A percentile compares a stretch with the other conserved stretches of the same genome.
These are phyloP conservation scores for Lachnellula suecica DNA, from an alignment of 2,329 filamentous ascomycete genomes.

Conservation along the genomic window DNA sequence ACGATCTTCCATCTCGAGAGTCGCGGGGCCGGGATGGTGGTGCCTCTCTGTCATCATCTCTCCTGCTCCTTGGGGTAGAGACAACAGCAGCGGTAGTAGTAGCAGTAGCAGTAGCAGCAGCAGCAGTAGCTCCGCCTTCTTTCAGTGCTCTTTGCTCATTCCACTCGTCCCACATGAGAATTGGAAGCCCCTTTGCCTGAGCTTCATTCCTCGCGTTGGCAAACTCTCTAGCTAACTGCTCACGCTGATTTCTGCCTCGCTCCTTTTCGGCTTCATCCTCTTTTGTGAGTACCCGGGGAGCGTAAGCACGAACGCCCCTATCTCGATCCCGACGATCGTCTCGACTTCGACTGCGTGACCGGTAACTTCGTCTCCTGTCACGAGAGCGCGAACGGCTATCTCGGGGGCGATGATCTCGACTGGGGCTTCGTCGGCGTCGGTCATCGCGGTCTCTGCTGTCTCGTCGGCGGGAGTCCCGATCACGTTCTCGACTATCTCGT, in stretches of 20 bases:
- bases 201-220: slow-evolving; percentile 61
- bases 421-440: slow-evolving; percentile 19
- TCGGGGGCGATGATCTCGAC: slow-evolving; percentile 27
- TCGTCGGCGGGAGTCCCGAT: slow-evolving; percentile 7
- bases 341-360: slow-evolving; percentile 7
- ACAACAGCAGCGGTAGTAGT: background rate
- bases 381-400: slow-evolving; percentile 18
- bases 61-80: background rate
- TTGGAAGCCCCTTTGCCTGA: slow-evolving; percentile 55
- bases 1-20: slow-evolving; percentile 31
- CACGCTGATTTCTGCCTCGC: slow-evolving; percentile 60
- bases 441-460: slow-evolving; percentile 27
- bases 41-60: slow-evolving; percentile 17
- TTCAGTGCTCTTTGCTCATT: slow-evolving; percentile 10
- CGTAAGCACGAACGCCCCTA: background rate
- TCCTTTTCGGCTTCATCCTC: slow-evolving; percentile 47
- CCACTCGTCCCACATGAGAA: slow-evolving; percentile 42
- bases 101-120: no score
- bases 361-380: slow-evolving; percentile 1
- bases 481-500: slow-evolving; percentile 26
- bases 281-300: slow-evolving; percentile 9
- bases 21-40: slow-evolving; percentile 23
- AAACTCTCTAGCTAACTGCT: slow-evolving; percentile 64
- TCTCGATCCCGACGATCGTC: slow-evolving; percentile 18
- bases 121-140: slow-evolving; percentile 1